Evolutionary conservation across 306 rosid species (phyloP), one percentile per base, ranked within the genome.

Genomic region (Ziziphus jujuba): DNA sequence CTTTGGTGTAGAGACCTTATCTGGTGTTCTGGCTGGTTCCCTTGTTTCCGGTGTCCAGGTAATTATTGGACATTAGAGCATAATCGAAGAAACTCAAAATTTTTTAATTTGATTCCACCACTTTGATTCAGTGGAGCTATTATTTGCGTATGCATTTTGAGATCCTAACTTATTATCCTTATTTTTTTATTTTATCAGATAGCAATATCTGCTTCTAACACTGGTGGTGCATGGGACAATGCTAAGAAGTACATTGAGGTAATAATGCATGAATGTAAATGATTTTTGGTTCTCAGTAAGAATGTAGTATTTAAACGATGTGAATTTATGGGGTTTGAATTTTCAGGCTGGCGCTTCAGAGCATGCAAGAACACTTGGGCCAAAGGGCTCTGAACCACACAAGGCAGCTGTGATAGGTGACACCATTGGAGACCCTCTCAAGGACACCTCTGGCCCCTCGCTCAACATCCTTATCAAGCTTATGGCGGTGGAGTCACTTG

Each of bases 201-300:
- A 5, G 92, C 92, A 15, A 87, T 87, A 75, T 87, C 89, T 56
- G 92, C 92, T 56, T 87, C 92, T 11, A 82, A 87, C 82, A 87
- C 89, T 22, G 92, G 92, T 60, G 92, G 92, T 61, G 92, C 89
- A 22, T 84, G 92, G 92, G 89, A 87, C 75, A 84, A 87, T 75
- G 92, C 92, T 7, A 87, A 87, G 89, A 87, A 87, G 84, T 87
- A 87, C 82, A 87, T 87, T 53, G 92, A 87, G 92, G 87, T 83
- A 58, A 55, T 28, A 28, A 28, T 1, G 4, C 33, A 1, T 28
- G 33, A 2, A 4, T 1, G 33, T n/a, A n/a, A n/a, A n/a, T n/a
- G n/a, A n/a, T 28, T 28, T 28, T 28, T 28, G 33, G 33, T 28
- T 28, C 33, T 28, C 3, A 28, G 33, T 28, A 28, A 47, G 19